These are phyloP conservation scores for Penicillium janthinellum DNA, from an alignment of 2,329 filamentous ascomycete genomes.

Conservation along the genomic window DNA sequence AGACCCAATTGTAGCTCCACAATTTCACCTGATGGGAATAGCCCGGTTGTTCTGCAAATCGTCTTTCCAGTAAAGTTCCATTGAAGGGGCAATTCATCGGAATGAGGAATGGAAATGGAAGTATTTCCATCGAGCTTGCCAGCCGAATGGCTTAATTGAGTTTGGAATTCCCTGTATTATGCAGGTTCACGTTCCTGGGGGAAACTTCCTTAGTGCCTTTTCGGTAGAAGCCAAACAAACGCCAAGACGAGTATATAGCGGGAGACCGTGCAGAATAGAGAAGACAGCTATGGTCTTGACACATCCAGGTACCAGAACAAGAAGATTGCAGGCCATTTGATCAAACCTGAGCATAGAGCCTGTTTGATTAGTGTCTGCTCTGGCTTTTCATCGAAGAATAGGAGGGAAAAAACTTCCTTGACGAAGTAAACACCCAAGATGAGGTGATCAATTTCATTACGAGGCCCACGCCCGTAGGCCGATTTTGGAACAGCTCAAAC, in stretches of 20 bases:
- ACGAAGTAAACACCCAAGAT: background rate
- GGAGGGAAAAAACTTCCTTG: background rate
- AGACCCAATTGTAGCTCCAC: background rate
- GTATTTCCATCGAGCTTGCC: background rate
- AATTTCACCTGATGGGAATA: slow-evolving; percentile 1
- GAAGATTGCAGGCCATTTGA: too few species aligned
- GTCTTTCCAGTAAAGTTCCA: background rate
- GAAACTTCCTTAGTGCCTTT: too few species aligned
- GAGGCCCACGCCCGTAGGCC: background rate
- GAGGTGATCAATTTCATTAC: slow-evolving; percentile 5
- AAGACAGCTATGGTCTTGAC: too few species aligned
- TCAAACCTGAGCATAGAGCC: too few species aligned
- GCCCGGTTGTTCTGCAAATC: background rate
- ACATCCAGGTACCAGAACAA: too few species aligned
- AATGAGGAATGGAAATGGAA: background rate
- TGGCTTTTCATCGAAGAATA: background rate
- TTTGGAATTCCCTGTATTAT: background rate
- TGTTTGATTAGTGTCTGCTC: background rate
- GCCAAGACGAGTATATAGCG: too few species aligned
- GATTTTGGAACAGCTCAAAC: background rate
- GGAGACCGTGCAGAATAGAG: too few species aligned
- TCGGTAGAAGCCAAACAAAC: too few species aligned
- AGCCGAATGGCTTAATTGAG: background rate
- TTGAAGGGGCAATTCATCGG: background rate
- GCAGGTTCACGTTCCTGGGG: too few species aligned